Conservation (phyloP, 2,329 filamentous ascomycete species). For the Raffaelea arxii region DNA sequence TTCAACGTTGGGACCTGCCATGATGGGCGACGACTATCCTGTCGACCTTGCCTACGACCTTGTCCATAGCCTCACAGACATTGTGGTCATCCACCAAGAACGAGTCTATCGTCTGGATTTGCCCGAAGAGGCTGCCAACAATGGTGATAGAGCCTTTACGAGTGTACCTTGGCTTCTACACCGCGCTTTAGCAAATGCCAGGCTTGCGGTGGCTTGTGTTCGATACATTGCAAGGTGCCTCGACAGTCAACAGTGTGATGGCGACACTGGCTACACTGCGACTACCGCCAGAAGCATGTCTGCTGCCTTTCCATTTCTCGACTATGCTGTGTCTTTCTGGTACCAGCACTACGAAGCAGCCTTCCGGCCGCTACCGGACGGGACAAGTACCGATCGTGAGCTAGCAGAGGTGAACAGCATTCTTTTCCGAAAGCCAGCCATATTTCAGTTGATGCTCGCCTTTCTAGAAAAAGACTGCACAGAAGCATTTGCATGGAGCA, state of each 20-base stretch:
- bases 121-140: background rate
- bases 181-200: background rate
- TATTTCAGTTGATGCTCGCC: too few relatives aligned
- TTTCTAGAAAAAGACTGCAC: too few relatives aligned
- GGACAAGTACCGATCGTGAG: background rate
- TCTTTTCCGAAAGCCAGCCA: too few relatives aligned
- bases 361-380: background rate
- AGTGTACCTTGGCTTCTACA: background rate
- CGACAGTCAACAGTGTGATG: background rate
- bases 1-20: background rate
- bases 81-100: background rate
- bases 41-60: background rate
- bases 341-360: background rate
- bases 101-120: background rate
- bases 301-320: background rate
- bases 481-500: too few relatives aligned
- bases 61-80: background rate
- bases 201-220: background rate
- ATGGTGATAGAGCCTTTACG: too few relatives aligned
- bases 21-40: background rate
- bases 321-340: background rate
- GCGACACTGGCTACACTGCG: too few relatives aligned
- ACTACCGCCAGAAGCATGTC: too few relatives aligned
- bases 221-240: background rate
- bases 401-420: too few relatives aligned